These are phyloP conservation scores for Omphalea diandra DNA, from an alignment of 441 rosid genomes.

Conservation along the genomic window DNA sequence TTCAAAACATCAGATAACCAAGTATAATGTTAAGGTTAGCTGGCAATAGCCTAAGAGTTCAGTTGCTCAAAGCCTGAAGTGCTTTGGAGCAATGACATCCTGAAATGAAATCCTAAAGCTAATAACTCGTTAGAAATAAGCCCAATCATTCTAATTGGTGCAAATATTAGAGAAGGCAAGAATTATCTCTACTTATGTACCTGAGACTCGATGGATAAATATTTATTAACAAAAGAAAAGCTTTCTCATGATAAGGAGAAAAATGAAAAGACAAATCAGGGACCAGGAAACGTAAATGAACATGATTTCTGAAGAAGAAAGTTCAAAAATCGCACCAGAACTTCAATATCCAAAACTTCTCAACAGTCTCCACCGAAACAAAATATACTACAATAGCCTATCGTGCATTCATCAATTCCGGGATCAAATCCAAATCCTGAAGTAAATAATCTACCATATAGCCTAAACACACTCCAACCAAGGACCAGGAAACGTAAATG, in stretches of 20 bases:
- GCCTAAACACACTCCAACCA: background rate
- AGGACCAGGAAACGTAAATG: background rate
- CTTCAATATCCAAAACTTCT: background rate
- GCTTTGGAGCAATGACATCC: background rate
- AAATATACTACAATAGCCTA: background rate
- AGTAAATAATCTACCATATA: constrained; percentile 11
- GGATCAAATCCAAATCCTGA: constrained; percentile 17
- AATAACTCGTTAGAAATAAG: constrained; percentile 1
- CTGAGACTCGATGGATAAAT: background rate
- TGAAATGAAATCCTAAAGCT: background rate
- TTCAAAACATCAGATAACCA: constrained; percentile 2
- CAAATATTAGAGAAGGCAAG: background rate
- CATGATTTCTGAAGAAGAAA: background rate
- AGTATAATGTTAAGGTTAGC: background rate
- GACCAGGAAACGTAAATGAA: background rate
- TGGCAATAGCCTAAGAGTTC: background rate
- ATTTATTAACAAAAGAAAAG: background rate
- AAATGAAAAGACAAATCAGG: background rate
- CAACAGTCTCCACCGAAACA: constrained; percentile 5
- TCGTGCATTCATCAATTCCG: constrained; percentile 12
- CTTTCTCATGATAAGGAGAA: background rate
- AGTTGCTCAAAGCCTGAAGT: background rate
- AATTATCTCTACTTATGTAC: background rate
- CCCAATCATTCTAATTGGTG: background rate
- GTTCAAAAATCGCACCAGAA: constrained; percentile 16